Percentiles rank a stretch among this genome's conserved stretches.
Conservation (phyloP, 805 yeast species). For the Vanderwaltozyma verrucispora region DNA sequence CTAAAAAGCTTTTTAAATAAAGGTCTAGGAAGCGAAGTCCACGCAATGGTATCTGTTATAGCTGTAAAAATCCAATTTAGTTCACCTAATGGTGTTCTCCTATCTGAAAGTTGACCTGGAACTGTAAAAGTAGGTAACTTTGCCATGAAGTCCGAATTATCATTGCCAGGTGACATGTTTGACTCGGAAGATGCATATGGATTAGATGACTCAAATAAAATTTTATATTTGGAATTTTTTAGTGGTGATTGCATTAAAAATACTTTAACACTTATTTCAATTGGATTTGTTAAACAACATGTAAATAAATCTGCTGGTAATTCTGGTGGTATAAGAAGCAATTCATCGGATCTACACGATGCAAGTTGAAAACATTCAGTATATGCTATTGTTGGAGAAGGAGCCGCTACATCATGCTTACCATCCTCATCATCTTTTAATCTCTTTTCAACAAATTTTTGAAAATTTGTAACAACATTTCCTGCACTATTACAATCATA, state of each 20-base stretch:
- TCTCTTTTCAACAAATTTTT: constrained; percentile 80
- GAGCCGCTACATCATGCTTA: constrained; percentile 33
- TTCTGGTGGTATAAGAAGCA: constrained; percentile 85
- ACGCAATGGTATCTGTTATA: constrained; percentile 94
- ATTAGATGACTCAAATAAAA: constrained; percentile 29
- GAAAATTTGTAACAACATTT: constrained; percentile 80
- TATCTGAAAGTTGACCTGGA: constrained; percentile 85
- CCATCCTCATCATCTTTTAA: constrained; percentile 74
- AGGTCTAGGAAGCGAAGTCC: constrained; percentile 85
- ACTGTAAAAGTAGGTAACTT: constrained; percentile 43
- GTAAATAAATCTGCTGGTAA: constrained; percentile 94
- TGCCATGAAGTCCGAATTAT: constrained; percentile 2
- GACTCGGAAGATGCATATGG: constrained; percentile 6
- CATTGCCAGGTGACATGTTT: neutral
- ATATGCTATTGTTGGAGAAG: constrained; percentile 40
- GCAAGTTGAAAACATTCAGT: constrained; percentile 88
- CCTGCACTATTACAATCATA: constrained; percentile 95
- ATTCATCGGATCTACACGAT: constrained; percentile 79
- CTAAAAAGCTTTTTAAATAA: constrained; percentile 83
- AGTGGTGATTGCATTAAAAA: constrained; percentile 77
- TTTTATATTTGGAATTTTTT: constrained; percentile 34
- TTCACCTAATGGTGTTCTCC: constrained; percentile 93
- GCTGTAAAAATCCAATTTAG: constrained; percentile 97
- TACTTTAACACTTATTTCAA: constrained; percentile 87
- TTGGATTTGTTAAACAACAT: constrained; percentile 90